A percentile compares a stretch with the other conserved stretches of the same genome.
Conservation (phyloP, 805 yeast species). For the Wickerhamiella australiensis region DNA sequence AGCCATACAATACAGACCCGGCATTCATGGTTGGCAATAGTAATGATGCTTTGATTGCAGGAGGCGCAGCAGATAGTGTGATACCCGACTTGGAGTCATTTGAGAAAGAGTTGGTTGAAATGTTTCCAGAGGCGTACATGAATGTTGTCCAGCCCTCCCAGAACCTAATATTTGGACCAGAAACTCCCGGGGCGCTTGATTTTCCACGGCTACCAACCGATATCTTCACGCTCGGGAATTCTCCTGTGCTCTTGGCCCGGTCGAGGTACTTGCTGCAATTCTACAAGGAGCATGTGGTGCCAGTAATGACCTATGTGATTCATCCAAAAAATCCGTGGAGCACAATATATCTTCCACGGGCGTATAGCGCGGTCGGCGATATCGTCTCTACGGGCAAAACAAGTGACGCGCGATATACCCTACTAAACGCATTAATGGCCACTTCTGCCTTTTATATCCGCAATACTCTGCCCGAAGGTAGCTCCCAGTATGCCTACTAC, state of each 20-base stretch:
- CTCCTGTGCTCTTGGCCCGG: constrained; percentile 30
- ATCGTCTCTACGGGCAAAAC: constrained; percentile 61
- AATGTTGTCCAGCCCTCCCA: not conserved
- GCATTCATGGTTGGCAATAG: not conserved
- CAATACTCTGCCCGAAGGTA: constrained; percentile 54
- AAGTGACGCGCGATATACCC: constrained; percentile 61
- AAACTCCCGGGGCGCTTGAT: not conserved
- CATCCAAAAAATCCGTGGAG: constrained; percentile 79
- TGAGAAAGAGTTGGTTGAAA: constrained; percentile 7
- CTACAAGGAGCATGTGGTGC: constrained; percentile 66
- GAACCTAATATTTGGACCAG: constrained; percentile 11
- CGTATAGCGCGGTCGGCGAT: constrained; percentile 72
- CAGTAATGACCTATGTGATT: constrained; percentile 59
- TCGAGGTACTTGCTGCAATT: constrained; percentile 61
- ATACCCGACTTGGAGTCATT: constrained; percentile 1
- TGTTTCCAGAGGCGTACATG: constrained; percentile 12
- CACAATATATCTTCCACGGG: constrained; percentile 73
- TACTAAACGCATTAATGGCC: constrained; percentile 66
- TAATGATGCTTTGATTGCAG: not conserved
- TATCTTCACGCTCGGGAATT: constrained; percentile 4
- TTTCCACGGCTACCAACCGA: not conserved
- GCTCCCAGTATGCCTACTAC: constrained; percentile 57
- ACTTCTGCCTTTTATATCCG: constrained; percentile 73
- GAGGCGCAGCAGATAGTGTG: not conserved
- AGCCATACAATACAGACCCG: constrained; percentile 3